Evolutionary conservation across 345 rosid species (phyloP), one percentile per base, ranked within the genome.

Genomic region (Chamaenerion angustifolium): DNA sequence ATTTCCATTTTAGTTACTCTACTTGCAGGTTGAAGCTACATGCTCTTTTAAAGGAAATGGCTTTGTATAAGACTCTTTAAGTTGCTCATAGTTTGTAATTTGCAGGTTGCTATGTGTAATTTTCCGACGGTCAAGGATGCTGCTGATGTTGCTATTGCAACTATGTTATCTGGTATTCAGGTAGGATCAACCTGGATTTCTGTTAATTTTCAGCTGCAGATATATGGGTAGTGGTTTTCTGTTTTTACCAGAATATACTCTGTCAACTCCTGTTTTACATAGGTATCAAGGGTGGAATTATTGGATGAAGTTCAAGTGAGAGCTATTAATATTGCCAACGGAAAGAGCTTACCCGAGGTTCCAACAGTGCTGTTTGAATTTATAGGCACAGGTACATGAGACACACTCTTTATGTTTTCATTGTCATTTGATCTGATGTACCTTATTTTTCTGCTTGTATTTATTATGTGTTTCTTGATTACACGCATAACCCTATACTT

Each of bases 301-400:
- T 66, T 90, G 65, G 95, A 90, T 59, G 98, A 85, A 71, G 92
- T 85, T 56, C 94, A 74, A 66, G 62, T 90, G 54, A 79, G 72
- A 62, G 98, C 95, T 56, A 46, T 90, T 54, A 90, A 90, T 73
- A 46, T 77, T 67, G 98, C 95, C 40, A 90, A 90, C 56, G 94
- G 79, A 21, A 90, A 83, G 70, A 78, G 60, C 59, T 71, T 83
- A 56, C 82, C 72, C 42, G 94, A 90, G 73, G 64, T 66, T 60
- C 94, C 98, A 50, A 85, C 95, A 53, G 56, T 90, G 75, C 83
- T 90, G 95, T 90, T 90, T 51, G 98, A 90, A 63, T 81, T 85
- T 63, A 67, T 83, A 17, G 94, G 98, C 67, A 90, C 98, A 40
- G 85, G 98, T 86, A 53, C 74, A 58, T 13, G 41, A 23, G 40